These are phyloP conservation scores for Pelargonium nanum DNA, from an alignment of 345 rosid species.

Conservation along the genomic window DNA sequence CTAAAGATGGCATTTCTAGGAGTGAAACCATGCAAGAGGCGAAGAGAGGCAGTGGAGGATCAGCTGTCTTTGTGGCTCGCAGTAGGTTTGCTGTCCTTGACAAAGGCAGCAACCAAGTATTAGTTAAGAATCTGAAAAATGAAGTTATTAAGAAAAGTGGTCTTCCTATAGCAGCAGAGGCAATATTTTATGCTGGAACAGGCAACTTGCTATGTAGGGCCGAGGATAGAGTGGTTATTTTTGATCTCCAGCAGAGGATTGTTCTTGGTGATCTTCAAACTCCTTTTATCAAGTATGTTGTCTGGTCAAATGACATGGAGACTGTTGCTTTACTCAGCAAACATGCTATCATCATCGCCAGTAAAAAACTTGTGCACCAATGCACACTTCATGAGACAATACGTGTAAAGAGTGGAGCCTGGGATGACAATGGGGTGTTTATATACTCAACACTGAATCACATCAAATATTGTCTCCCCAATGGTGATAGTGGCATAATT, in stretches of 20 bases:
- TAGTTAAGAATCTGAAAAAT: slow-evolving; percentile 25
- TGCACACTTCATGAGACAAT: slow-evolving; percentile 92
- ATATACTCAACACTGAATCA: slow-evolving; percentile 84
- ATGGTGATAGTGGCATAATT: slow-evolving; percentile 28
- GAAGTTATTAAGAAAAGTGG: slow-evolving; percentile 27
- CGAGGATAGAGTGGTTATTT: slow-evolving; percentile 73
- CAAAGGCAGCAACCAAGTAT: slow-evolving; percentile 45
- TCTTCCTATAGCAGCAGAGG: slow-evolving; percentile 26
- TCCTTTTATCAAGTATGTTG: slow-evolving; percentile 65
- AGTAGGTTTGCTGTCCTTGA: slow-evolving; percentile 89
- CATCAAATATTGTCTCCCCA: slow-evolving; percentile 72
- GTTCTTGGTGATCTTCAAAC: slow-evolving; percentile 80
- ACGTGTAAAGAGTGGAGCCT: slow-evolving; percentile 88
- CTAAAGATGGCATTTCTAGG: slow-evolving; percentile 63
- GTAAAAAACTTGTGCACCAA: slow-evolving; percentile 69
- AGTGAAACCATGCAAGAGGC: slow-evolving; percentile 71
- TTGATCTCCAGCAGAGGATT: slow-evolving; percentile 83
- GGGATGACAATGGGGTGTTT: slow-evolving; percentile 93
- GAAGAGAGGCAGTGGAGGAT: slow-evolving; percentile 72
- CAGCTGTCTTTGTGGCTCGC: slow-evolving; percentile 78
- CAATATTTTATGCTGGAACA: slow-evolving; percentile 32
- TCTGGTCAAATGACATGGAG: slow-evolving; percentile 95
- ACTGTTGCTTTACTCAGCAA: slow-evolving; percentile 90
- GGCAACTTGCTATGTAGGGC: slow-evolving; percentile 63
- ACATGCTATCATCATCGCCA: slow-evolving; percentile 74